phyloP scores from a whole-genome alignment of 169 alveolate genomes.

The Perkinsus chesapeaki region DNA sequence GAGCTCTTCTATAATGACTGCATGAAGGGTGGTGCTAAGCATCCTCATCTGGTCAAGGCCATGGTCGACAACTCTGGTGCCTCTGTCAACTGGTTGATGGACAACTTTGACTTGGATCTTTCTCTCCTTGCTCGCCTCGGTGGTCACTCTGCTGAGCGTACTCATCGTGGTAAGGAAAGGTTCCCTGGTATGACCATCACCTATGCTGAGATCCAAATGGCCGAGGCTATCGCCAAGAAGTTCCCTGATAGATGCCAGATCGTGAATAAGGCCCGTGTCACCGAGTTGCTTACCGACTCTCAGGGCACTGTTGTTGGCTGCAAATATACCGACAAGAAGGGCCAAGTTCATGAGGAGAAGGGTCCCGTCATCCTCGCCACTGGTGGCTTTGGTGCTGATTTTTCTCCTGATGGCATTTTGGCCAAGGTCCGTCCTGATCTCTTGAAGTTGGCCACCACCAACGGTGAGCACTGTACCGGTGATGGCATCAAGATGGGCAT shows the following conservation, averaged over 20 bases:
- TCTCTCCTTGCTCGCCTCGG: slow-evolving; percentile 38
- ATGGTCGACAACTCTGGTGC: slow-evolving; percentile 19
- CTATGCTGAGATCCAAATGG: slow-evolving; percentile 22
- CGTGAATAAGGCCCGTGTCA: background rate
- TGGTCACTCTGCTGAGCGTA: slow-evolving; percentile 43
- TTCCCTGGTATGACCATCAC: slow-evolving; percentile 27
- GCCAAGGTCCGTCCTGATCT: slow-evolving; percentile 31
- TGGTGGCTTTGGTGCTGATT: slow-evolving; percentile 52
- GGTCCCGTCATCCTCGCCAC: slow-evolving; percentile 44
- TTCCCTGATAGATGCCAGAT: background rate
- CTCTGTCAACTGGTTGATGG: slow-evolving; percentile 22
- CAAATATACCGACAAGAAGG: slow-evolving; percentile 20
- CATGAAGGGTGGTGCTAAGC: slow-evolving; percentile 13
- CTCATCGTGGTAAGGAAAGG: slow-evolving; percentile 34
- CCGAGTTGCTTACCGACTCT: background rate
- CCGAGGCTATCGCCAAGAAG: slow-evolving; percentile 30
- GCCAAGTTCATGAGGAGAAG: slow-evolving; percentile 27
- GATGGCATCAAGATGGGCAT: slow-evolving; percentile 42
- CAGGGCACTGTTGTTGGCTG: slow-evolving; percentile 7
- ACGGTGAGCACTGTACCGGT: slow-evolving; percentile 28
- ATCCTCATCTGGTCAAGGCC: slow-evolving; percentile 20
- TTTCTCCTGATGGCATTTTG: slow-evolving; percentile 31
- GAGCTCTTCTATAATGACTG: slow-evolving; percentile 28
- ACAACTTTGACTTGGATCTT: slow-evolving; percentile 25
- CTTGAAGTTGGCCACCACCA: slow-evolving; percentile 34